Evolutionary conservation across 805 yeast species (phyloP).

Genomic region (Scheffersomyces spartinae): DNA sequence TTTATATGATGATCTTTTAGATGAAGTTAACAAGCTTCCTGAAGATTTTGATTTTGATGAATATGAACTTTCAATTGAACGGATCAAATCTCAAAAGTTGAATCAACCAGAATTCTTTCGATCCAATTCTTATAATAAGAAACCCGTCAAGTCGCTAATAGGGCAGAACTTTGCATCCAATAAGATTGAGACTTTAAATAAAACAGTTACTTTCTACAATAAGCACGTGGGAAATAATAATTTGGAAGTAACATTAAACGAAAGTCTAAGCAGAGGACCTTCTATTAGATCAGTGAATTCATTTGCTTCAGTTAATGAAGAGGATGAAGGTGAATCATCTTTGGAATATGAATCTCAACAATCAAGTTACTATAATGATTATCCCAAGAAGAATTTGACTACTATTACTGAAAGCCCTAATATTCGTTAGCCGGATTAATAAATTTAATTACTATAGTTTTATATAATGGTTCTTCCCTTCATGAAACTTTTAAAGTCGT

Average conservation of each 20-base stretch:
- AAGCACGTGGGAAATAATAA: slow-evolving; percentile 11
- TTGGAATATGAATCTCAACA: no score
- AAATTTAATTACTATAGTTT: neutral
- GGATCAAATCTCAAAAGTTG: slow-evolving; percentile 1
- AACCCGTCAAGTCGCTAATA: slow-evolving; percentile 17
- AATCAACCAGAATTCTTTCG: slow-evolving; percentile 10
- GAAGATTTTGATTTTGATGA: slow-evolving; percentile 29
- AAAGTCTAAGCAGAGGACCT: slow-evolving; percentile 16
- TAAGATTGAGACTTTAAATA: slow-evolving; percentile 24
- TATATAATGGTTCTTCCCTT: slow-evolving; percentile 9
- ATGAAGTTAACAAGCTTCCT: slow-evolving; percentile 24
- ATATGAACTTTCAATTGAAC: slow-evolving; percentile 6
- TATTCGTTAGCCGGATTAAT: neutral
- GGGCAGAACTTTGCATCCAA: slow-evolving; percentile 14
- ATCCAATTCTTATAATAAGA: slow-evolving; percentile 28
- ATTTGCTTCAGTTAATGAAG: slow-evolving; percentile 14
- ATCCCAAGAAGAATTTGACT: no score
- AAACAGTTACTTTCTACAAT: slow-evolving; percentile 31
- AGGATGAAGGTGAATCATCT: slow-evolving; percentile 9
- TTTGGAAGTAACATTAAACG: slow-evolving; percentile 6
- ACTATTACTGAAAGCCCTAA: neutral
- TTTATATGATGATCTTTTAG: slow-evolving; percentile 6
- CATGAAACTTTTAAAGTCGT: slow-evolving; percentile 28
- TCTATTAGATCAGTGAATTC: slow-evolving; percentile 19
- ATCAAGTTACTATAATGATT: no score